phyloP scores from a whole-genome alignment of 495 filamentous ascomycete species.

The Hyaloscypha finlandica region DNA sequence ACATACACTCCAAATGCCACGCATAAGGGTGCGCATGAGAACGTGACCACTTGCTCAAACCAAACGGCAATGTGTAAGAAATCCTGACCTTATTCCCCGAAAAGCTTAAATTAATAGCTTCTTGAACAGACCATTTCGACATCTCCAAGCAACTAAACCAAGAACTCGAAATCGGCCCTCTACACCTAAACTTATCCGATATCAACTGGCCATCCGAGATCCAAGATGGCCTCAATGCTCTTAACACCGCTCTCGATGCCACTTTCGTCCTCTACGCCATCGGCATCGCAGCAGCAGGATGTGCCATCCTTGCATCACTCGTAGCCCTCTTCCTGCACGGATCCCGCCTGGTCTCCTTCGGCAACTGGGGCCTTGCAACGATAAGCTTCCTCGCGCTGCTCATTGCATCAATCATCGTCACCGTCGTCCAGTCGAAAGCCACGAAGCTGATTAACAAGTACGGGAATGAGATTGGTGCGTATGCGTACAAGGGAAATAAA shows the following conservation, averaged over 20 bases:
- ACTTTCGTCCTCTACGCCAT: constrained; percentile 69
- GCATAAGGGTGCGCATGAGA: constrained; percentile 44
- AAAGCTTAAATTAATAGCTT: background rate
- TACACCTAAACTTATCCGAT: constrained; percentile 51
- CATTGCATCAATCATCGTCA: constrained; percentile 67
- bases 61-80: constrained; percentile 51
- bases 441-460: constrained; percentile 58
- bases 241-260: constrained; percentile 49
- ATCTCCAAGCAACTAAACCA: constrained; percentile 55
- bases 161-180: constrained; percentile 50
- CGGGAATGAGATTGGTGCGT: constrained; percentile 54
- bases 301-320: constrained; percentile 54
- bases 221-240: constrained; percentile 57
- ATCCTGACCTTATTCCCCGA: background rate
- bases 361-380: constrained; percentile 46
- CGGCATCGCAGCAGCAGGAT: constrained; percentile 56
- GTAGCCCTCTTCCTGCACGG: constrained; percentile 42
- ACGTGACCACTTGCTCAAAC: constrained; percentile 64
- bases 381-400: constrained; percentile 34
- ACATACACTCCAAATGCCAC: constrained; percentile 56
- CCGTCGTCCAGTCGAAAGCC: constrained; percentile 58
- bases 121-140: constrained; percentile 53
- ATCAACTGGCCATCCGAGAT: constrained; percentile 66
- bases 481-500: constrained; percentile 53
- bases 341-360: constrained; percentile 40